Conservation (phyloP, 495 filamentous ascomycete species). For the Penicillium bialowiezense region DNA sequence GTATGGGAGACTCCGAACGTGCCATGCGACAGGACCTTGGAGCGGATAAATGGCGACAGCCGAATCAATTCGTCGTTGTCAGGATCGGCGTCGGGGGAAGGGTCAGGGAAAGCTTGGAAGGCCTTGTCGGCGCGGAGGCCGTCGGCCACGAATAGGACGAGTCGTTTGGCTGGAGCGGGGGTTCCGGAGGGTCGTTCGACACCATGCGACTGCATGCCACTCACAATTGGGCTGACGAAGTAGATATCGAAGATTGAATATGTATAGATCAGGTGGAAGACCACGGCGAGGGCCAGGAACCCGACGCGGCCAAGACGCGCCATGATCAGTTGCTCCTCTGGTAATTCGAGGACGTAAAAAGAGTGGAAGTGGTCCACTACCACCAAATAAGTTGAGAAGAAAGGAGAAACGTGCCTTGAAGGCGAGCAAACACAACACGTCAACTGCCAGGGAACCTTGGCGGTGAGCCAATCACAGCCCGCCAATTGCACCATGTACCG, state of each 20-base stretch:
- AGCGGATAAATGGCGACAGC: slow-evolving; percentile 91
- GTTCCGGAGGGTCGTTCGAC: slow-evolving; percentile 58
- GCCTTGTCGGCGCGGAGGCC: slow-evolving; percentile 97
- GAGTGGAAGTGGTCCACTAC: slow-evolving; percentile 21
- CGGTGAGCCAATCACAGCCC: slow-evolving; percentile 34
- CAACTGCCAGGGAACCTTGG: slow-evolving; percentile 23
- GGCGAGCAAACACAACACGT: slow-evolving; percentile 11
- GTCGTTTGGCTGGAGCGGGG: slow-evolving; percentile 81
- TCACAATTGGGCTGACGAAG: slow-evolving; percentile 96
- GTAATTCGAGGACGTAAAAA: slow-evolving; percentile 1
- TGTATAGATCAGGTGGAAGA: slow-evolving; percentile 94
- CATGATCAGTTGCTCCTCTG: slow-evolving; percentile 52
- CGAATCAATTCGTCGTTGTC: slow-evolving; percentile 59
- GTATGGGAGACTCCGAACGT: slow-evolving; percentile 99
- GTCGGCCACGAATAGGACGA: slow-evolving; percentile 96
- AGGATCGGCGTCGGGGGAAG: slow-evolving; percentile 62
- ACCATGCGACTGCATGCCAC: slow-evolving; percentile 82
- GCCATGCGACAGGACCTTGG: slow-evolving; percentile 80
- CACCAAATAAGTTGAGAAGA: slow-evolving; percentile 2
- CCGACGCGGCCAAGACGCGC: slow-evolving; percentile 77
- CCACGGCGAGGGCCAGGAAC: slow-evolving; percentile 86
- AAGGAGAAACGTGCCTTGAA: slow-evolving; percentile 19
- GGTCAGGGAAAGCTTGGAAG: slow-evolving; percentile 91
- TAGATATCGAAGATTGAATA: slow-evolving; percentile 99
- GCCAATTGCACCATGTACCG: slow-evolving; percentile 17